phyloP scores from a whole-genome alignment of 371 early-diverging fungal genomes.

The Mortierella sp. region DNA sequence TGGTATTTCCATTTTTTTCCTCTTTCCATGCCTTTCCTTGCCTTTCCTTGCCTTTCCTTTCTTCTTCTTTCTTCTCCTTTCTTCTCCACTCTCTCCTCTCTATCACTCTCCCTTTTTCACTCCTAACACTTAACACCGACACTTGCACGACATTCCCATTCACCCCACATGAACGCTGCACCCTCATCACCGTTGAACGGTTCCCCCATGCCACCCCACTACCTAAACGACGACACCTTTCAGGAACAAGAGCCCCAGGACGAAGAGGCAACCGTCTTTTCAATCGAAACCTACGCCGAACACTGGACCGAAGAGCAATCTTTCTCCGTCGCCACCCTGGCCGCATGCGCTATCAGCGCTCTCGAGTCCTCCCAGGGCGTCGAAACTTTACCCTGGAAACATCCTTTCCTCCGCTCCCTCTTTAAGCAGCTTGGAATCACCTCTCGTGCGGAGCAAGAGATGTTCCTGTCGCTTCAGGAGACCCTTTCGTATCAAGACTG shows the following conservation, averaged over 20 bases:
- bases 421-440: slow-evolving; percentile 50
- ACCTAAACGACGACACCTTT: neutral
- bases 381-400: slow-evolving; percentile 54
- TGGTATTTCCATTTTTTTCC: neutral
- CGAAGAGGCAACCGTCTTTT: slow-evolving; percentile 45
- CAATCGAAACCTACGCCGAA: slow-evolving; percentile 55
- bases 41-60: no score
- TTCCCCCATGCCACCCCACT: neutral
- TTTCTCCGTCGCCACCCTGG: slow-evolving; percentile 46
- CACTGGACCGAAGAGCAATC: slow-evolving; percentile 54
- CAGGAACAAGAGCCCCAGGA: slow-evolving; percentile 18
- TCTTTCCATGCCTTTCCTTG: neutral
- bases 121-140: neutral
- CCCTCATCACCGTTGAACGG: slow-evolving; percentile 9
- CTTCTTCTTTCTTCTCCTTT: neutral
- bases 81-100: neutral
- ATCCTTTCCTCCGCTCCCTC: slow-evolving; percentile 45
- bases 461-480: slow-evolving; percentile 48
- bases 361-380: slow-evolving; percentile 38
- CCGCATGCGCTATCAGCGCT: slow-evolving; percentile 47
- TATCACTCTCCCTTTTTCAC: neutral
- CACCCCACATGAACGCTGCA: slow-evolving; percentile 8
- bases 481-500: slow-evolving; percentile 55
- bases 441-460: slow-evolving; percentile 54
- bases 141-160: slow-evolving; percentile 5